A percentile compares a stretch with the other conserved stretches of the same genome.
phyloP scores from a whole-genome alignment of 306 rosid species.

The Betula pendula region DNA sequence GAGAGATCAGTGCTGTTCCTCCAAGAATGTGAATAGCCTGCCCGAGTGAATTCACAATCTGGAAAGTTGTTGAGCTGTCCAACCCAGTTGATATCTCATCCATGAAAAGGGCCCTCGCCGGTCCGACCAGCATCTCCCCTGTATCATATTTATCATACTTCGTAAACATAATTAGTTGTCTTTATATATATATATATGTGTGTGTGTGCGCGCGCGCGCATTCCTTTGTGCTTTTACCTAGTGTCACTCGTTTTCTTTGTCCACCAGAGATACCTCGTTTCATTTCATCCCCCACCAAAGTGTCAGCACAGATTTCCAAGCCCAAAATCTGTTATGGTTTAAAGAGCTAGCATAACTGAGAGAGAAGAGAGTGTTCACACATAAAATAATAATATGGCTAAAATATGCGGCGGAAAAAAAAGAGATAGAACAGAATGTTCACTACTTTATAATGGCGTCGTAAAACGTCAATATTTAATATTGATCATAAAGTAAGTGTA shows the following conservation, averaged over 20 bases:
- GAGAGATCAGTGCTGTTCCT: conserved; percentile 50
- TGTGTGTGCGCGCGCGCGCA: too few species aligned
- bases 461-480: too few species aligned
- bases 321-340: conserved; percentile 39
- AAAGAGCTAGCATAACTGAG: neutral
- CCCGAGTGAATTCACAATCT: conserved; percentile 47
- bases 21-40: conserved; percentile 49
- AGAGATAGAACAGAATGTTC: too few species aligned
- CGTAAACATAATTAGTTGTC: neutral
- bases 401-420: too few species aligned
- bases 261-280: conserved; percentile 49
- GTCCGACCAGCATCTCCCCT: conserved; percentile 60
- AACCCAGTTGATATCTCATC: conserved; percentile 55
- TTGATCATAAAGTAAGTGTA: too few species aligned
- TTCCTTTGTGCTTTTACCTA: conserved; percentile 26
- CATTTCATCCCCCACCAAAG: conserved; percentile 54
- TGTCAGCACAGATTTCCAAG: conserved; percentile 51
- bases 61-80: conserved; percentile 56
- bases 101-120: conserved; percentile 48
- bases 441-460: too few species aligned
- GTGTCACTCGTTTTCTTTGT: conserved; percentile 46
- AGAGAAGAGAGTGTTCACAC: too few species aligned
- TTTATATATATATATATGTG: neutral
- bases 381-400: too few species aligned
- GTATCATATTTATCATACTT: neutral